phyloP scores from a whole-genome alignment of 768 basidiomycete species.

The Lactarius akahatsu region DNA sequence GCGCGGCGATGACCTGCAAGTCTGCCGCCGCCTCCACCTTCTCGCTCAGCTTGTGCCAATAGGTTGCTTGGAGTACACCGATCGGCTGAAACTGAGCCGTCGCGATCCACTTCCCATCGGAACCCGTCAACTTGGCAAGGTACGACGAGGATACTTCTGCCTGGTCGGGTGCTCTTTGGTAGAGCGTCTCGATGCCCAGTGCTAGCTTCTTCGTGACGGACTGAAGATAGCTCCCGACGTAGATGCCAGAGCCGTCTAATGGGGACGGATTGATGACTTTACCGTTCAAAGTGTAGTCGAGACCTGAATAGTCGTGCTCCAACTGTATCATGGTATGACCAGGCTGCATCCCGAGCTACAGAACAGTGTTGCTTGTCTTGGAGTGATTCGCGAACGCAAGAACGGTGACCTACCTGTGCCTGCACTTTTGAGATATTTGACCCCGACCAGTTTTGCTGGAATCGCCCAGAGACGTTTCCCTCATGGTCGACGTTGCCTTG shows the following conservation, averaged over 20 bases:
- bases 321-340: conserved; percentile 91
- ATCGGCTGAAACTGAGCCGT: conserved; percentile 83
- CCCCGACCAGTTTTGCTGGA: conserved; percentile 86
- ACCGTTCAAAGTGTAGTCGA: conserved; percentile 80
- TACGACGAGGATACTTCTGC: conserved; percentile 73
- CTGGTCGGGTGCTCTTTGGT: conserved; percentile 74
- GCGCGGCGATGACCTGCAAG: conserved; percentile 76
- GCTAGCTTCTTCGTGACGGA: conserved; percentile 90
- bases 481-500: conserved; percentile 95
- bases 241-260: conserved; percentile 85
- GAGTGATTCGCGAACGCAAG: not conserved
- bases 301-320: conserved; percentile 91
- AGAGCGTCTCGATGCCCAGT: conserved; percentile 80
- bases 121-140: conserved; percentile 73
- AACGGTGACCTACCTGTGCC: conserved; percentile 63
- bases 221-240: conserved; percentile 88
- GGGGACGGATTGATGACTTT: conserved; percentile 93
- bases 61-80: conserved; percentile 86
- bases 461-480: conserved; percentile 82
- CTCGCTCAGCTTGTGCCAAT: conserved; percentile 94
- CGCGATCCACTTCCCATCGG: conserved; percentile 85
- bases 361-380: conserved; percentile 27
- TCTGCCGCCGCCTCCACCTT: conserved; percentile 98
- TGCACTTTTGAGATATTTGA: conserved; percentile 81
- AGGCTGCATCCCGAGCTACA: conserved; percentile 67